Evolutionary conservation across 768 basidiomycete genomes (phyloP).

Genomic region (Exidia glandulosa): DNA sequence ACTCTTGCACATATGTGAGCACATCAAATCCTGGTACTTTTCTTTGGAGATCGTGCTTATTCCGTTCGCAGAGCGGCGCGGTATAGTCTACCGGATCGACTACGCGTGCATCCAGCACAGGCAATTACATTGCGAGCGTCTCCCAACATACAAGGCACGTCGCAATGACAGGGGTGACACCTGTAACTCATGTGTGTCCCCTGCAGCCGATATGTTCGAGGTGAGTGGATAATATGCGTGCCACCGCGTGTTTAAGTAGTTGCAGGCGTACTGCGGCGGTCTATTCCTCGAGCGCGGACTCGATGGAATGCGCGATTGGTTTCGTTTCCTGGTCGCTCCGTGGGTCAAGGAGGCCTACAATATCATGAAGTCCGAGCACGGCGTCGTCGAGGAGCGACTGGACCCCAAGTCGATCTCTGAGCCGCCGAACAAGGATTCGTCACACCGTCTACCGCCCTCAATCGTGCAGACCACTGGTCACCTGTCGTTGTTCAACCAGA

Average conservation of each 20-base stretch:
- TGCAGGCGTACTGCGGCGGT: constrained; percentile 69
- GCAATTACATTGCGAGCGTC: constrained; percentile 61
- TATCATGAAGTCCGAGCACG: constrained; percentile 54
- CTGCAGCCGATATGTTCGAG: constrained; percentile 68
- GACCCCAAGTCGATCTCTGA: neutral
- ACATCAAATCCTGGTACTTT: constrained; percentile 9
- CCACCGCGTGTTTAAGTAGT: neutral
- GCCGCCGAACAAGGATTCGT: constrained; percentile 3
- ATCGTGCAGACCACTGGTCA: constrained; percentile 35
- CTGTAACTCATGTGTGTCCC: neutral
- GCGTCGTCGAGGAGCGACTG: constrained; percentile 22
- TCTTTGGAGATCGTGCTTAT: neutral
- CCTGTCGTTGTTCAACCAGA: constrained; percentile 72
- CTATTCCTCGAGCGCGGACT: constrained; percentile 63
- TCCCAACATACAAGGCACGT: constrained; percentile 57
- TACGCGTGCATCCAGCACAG: constrained; percentile 63
- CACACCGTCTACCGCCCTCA: constrained; percentile 18
- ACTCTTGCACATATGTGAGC: constrained; percentile 61
- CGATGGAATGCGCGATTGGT: constrained; percentile 44
- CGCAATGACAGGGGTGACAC: neutral
- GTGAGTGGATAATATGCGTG: constrained; percentile 24
- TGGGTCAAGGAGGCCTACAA: constrained; percentile 53
- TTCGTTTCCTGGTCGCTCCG: constrained; percentile 49
- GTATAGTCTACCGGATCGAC: constrained; percentile 50
- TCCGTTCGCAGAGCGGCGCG: constrained; percentile 37